Conservation (phyloP, 257 asterid species). For the Coffea eugenioides region DNA sequence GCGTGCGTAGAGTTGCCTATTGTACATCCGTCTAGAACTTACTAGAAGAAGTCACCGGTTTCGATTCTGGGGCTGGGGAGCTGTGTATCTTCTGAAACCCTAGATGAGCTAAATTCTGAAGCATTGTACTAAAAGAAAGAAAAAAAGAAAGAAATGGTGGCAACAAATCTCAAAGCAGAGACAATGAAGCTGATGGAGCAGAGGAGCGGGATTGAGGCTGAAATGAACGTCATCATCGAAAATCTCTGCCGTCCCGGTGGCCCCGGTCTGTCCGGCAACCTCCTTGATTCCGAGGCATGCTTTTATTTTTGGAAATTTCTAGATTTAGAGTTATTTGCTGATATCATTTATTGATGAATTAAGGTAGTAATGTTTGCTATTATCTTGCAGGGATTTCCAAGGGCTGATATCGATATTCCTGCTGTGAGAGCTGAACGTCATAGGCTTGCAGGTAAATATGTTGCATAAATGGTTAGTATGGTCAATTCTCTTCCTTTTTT, state of each 20-base stretch:
- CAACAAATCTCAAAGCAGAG: constrained; percentile 78
- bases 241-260: constrained; percentile 84
- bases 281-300: constrained; percentile 69
- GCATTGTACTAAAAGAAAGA: neutral
- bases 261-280: constrained; percentile 84
- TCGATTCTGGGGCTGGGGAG: too few species aligned
- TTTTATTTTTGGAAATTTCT: neutral
- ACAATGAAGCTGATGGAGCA: constrained; percentile 75
- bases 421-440: constrained; percentile 69
- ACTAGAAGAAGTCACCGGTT: too few species aligned
- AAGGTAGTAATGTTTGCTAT: constrained; percentile 1
- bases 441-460: constrained; percentile 64
- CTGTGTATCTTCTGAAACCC: neutral
- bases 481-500: neutral
- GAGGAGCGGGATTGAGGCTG: constrained; percentile 63
- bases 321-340: neutral
- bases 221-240: constrained; percentile 71
- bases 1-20: too few species aligned
- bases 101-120: neutral
- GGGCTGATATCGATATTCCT: constrained; percentile 77
- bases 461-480: neutral
- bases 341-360: neutral
- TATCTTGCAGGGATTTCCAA: constrained; percentile 83
- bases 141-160: constrained; percentile 55
- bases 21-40: too few species aligned